These are phyloP conservation scores for Sugiyamaella paludigena DNA, from an alignment of 1,139 yeast genomes.

Conservation along the genomic window DNA sequence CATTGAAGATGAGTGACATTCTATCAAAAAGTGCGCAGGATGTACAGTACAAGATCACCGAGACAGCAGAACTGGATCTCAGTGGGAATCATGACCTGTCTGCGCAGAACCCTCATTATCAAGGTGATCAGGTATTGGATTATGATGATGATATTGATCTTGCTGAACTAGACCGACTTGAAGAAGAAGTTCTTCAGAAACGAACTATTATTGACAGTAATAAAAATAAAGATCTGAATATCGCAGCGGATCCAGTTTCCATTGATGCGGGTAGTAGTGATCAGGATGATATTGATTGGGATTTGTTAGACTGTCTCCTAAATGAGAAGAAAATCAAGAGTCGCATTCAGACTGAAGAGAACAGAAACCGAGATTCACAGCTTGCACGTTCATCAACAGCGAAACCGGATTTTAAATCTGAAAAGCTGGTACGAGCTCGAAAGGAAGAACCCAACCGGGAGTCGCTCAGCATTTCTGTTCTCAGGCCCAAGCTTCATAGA, in stretches of 20 bases:
- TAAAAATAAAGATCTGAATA: no score
- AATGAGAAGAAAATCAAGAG: conserved; percentile 1
- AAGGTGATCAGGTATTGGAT: neutral
- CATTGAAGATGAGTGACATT: no score
- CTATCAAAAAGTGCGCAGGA: no score
- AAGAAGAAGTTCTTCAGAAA: neutral
- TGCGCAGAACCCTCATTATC: no score
- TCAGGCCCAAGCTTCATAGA: conserved; percentile 21
- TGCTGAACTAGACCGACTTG: conserved; percentile 7
- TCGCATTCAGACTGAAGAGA: neutral
- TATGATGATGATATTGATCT: conserved; percentile 17
- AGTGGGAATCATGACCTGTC: no score
- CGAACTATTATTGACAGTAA: no score
- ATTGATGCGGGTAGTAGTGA: neutral
- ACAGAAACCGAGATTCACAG: no score
- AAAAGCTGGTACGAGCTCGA: conserved; percentile 13
- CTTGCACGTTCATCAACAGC: neutral
- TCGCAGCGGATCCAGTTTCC: neutral
- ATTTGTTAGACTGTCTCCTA: conserved; percentile 5
- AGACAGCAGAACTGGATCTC: no score
- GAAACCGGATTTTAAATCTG: conserved; percentile 15
- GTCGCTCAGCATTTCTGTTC: conserved; percentile 18
- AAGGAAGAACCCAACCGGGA: conserved; percentile 12
- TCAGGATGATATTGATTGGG: conserved; percentile 16
- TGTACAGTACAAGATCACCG: no score